Base-by-base conservation (phyloP, 2,329 filamentous ascomycete genomes). In the Diaporthe amygdali region DNA sequence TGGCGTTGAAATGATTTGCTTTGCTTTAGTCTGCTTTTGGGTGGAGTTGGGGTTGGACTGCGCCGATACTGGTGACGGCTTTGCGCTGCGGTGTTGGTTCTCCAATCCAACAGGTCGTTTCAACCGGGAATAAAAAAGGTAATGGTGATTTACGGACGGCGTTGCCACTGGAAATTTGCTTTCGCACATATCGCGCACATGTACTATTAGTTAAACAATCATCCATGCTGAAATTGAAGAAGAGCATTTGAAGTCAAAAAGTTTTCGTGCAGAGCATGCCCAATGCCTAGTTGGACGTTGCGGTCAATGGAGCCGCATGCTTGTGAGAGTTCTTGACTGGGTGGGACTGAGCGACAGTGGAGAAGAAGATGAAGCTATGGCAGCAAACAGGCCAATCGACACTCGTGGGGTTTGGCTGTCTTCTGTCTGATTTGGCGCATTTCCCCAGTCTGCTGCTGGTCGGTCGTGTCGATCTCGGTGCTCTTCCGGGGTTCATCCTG, bases 161-260 rank as follows among this genome's bases (percentile, higher is more conserved):
- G 77, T 82, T 86, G 84, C 68, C 22, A 67, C 41, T 51, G 71
- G 52, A 68, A 44, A 34, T 55, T 46, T 72, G 61, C 68, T 70
- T 63, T 67, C 30, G 46, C 51, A 66, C 55, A 68, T 68, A 49
- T n/a, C 44, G 66, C 66, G 52, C 44, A 68, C 68, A 70, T 72
- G 71, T 72, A 72, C 47, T 67, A 67, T 63, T 72, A 72, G 71
- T 51, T 66, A 41, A 41, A 54, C 27, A 49, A 63, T 51, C 54
- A 54, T 67, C 10, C 27, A 63, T 70, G 68, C 44, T 37, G 27
- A 66, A 63, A 63, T 32, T n/a, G 51, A 63, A 30, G 1, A 56
- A 66, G 39, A 39, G 47, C 46, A 34, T 39, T 41, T 37, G 46
- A 46, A 54, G 49, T 56, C 61, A 27, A 51, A 49, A 9, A 30